Conservation (phyloP, 345 rosid species). For the Bretschneidera sinensis region DNA sequence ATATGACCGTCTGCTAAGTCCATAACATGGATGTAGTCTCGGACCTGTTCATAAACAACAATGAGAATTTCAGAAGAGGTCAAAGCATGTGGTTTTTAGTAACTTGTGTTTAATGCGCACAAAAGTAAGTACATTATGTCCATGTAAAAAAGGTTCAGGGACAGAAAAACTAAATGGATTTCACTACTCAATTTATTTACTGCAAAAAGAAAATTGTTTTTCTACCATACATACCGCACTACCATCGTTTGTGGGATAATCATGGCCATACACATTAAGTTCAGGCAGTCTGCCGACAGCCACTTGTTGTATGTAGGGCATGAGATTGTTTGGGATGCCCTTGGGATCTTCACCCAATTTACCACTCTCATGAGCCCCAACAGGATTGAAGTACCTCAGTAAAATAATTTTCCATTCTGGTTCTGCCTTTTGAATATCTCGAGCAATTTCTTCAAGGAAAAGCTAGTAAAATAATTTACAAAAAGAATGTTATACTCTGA, state of each 20-base stretch:
- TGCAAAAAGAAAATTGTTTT: too few species aligned
- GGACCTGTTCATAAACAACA: slow-evolving; percentile 42
- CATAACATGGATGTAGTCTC: slow-evolving; percentile 96
- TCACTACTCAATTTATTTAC: background rate
- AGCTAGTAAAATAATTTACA: slow-evolving; percentile 35
- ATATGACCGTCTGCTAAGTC: slow-evolving; percentile 95
- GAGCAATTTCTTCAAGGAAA: slow-evolving; percentile 88
- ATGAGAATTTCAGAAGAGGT: slow-evolving; percentile 1
- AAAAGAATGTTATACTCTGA: too few species aligned
- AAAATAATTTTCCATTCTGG: slow-evolving; percentile 84
- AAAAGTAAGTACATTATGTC: too few species aligned
- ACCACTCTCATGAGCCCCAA: slow-evolving; percentile 95
- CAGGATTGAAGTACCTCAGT: slow-evolving; percentile 92
- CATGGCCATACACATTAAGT: slow-evolving; percentile 87
- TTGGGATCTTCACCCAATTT: slow-evolving; percentile 93
- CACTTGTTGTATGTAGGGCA: slow-evolving; percentile 97
- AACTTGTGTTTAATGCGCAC: background rate
- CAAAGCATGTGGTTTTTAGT: background rate
- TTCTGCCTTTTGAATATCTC: slow-evolving; percentile 78
- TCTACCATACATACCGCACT: slow-evolving; percentile 57
- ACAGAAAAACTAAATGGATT: too few species aligned
- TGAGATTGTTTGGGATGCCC: slow-evolving; percentile 88
- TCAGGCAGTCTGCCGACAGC: slow-evolving; percentile 90
- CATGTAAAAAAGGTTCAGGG: too few species aligned
- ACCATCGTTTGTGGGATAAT: slow-evolving; percentile 90